phyloP scores from a whole-genome alignment of 495 filamentous ascomycete genomes.

The Aspergillus affinis region DNA sequence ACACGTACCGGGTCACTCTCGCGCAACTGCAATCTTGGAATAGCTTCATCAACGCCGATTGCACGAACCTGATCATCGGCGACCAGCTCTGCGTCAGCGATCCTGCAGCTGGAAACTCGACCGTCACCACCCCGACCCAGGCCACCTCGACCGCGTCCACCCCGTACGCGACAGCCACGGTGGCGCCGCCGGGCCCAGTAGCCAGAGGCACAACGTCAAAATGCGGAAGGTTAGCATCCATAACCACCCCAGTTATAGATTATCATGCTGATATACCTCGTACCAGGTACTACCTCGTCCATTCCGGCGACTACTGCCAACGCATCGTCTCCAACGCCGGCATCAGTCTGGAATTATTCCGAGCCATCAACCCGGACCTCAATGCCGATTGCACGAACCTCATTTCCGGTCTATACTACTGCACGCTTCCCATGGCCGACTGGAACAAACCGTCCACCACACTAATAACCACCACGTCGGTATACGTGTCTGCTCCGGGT shows the following conservation, averaged over 20 bases:
- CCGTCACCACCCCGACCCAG: not conserved
- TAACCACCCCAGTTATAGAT: too few relatives aligned
- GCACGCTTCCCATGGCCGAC: slow-evolving; percentile 7
- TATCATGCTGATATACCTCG: not conserved
- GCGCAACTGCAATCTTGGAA: slow-evolving; percentile 10
- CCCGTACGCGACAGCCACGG: not conserved
- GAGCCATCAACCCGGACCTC: slow-evolving; percentile 14
- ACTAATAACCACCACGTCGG: not conserved
- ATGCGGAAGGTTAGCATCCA: not conserved
- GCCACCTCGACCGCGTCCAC: not conserved
- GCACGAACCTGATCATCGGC: slow-evolving; percentile 14
- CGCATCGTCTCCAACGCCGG: slow-evolving; percentile 7
- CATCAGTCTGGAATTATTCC: slow-evolving; percentile 10
- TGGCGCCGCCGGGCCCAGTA: not conserved
- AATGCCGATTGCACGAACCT: slow-evolving; percentile 16
- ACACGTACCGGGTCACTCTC: not conserved
- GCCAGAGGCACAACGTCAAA: not conserved
- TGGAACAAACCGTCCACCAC: slow-evolving; percentile 13
- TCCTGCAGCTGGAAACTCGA: not conserved
- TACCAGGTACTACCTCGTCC: slow-evolving; percentile 8
- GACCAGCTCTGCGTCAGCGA: slow-evolving; percentile 11
- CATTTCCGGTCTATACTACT: slow-evolving; percentile 13
- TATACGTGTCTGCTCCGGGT: not conserved
- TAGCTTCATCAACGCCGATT: slow-evolving; percentile 10
- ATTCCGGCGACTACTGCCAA: slow-evolving; percentile 12